Percentiles rank a stretch among this genome's conserved stretches.
Conservation (phyloP, 306 rosid species). For the Inga oerstediana region DNA sequence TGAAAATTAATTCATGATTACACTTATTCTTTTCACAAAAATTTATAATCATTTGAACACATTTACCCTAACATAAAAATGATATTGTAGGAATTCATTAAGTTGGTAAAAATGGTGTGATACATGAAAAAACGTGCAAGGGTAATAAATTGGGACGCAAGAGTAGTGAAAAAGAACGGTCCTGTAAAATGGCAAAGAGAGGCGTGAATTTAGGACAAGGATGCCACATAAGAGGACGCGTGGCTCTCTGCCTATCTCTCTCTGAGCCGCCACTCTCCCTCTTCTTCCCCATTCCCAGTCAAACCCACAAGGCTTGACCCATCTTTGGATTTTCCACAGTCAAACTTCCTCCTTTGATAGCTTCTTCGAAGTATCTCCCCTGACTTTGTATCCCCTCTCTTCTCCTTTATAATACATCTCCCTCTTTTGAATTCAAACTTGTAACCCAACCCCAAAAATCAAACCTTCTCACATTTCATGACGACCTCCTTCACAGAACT, state of each 20-base stretch:
- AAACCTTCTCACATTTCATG: slow-evolving; percentile 15
- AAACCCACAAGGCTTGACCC: slow-evolving; percentile 88
- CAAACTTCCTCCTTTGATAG: slow-evolving; percentile 51
- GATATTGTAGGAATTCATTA: too few species aligned
- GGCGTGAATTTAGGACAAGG: not conserved
- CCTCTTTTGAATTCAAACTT: slow-evolving; percentile 28
- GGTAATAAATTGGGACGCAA: not conserved
- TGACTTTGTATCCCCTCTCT: slow-evolving; percentile 23
- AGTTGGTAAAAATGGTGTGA: not conserved
- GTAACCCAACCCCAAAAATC: not conserved
- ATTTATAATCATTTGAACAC: too few species aligned
- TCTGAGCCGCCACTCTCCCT: slow-evolving; percentile 28
- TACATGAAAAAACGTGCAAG: not conserved
- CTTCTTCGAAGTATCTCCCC: slow-evolving; percentile 65
- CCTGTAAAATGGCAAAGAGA: not conserved
- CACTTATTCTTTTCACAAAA: too few species aligned
- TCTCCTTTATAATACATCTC: not conserved
- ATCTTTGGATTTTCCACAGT: slow-evolving; percentile 71
- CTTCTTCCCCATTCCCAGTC: slow-evolving; percentile 40
- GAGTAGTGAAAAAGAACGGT: not conserved
- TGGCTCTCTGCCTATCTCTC: slow-evolving; percentile 7
- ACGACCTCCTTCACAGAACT: slow-evolving; percentile 50
- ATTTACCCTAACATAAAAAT: too few species aligned
- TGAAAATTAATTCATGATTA: too few species aligned
- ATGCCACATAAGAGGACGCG: slow-evolving; percentile 9